Base-by-base conservation (phyloP, 768 basidiomycete genomes). In the Russula foetens region DNA sequence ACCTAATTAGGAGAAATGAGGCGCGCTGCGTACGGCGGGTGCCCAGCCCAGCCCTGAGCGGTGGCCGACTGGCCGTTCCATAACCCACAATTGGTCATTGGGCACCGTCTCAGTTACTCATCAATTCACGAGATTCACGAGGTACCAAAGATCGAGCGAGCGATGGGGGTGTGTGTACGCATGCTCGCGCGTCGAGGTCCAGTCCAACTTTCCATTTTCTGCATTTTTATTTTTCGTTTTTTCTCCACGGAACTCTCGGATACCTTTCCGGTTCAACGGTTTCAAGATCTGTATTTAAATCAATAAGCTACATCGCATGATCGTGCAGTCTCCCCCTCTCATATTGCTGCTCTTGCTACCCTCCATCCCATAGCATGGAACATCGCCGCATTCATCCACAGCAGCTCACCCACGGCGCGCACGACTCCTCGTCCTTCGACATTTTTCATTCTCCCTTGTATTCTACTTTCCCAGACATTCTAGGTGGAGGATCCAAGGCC, bases 81-180 rank as follows among this genome's bases (percentile, higher is more conserved):
- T 35, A 35, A 23, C 29, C 31, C 8, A 33, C 38, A 52, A 47
- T 53, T 53, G 56, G 51, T 62, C 51, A 57, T 53, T n/a, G 50
- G 51, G 19, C 45, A 53, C 35, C 35, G 44, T 47, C 49, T 47
- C 60, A 58, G 55, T 62, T 58, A 58, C 51, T 58, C 61, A 62
- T 62, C 61, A 62, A 44, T 48, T 53, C 61, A 62, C 61, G 56
- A 58, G 61, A 44, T 48, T 53, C 61, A 62, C 61, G 56, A 58
- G 61, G 56, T 44, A 57, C 45, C 56, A 62, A n/a, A 62, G 61
- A 62, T 62, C 61, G 61, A 58, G 56, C 54, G 54, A 62, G 45
- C 39, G 50, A 44, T 15, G 28, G 26, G 26, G 38, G 55, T 47
- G n/a, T 33, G 52, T 45, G 53, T 59, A 39, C 53, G 48, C 48